A percentile compares a stretch with the other conserved stretches of the same genome.
These are phyloP conservation scores for Mortierella polycephala DNA, from an alignment of 371 early-diverging fungal genomes.

Conservation along the genomic window DNA sequence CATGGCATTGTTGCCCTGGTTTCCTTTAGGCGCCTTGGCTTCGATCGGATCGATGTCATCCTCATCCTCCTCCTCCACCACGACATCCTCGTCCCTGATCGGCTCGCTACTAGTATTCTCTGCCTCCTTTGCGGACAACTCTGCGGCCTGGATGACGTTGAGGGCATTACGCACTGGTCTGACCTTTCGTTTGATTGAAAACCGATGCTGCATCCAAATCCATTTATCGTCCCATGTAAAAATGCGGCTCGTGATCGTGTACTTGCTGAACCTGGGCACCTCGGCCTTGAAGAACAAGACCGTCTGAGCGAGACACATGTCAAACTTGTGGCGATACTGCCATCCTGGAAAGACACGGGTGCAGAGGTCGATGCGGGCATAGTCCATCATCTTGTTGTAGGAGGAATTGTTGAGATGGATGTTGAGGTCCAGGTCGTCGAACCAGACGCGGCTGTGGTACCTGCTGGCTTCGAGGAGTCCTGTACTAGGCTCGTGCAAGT, in stretches of 20 bases:
- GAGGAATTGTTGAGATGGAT: conserved; percentile 58
- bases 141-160: conserved; percentile 10
- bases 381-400: conserved; percentile 69
- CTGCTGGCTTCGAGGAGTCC: conserved; percentile 41
- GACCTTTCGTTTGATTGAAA: conserved; percentile 46
- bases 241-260: conserved; percentile 63
- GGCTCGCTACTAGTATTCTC: neutral
- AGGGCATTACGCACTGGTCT: conserved; percentile 23
- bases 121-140: conserved; percentile 1
- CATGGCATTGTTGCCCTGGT: neutral
- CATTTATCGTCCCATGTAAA: conserved; percentile 72
- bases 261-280: conserved; percentile 62
- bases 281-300: conserved; percentile 63
- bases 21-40: conserved; percentile 17
- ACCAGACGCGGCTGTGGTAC: conserved; percentile 53
- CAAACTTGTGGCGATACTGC: conserved; percentile 34
- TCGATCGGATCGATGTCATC: conserved; percentile 55
- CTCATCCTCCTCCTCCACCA: conserved; percentile 48
- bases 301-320: conserved; percentile 46
- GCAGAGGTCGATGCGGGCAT: conserved; percentile 60
- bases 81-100: conserved; percentile 34
- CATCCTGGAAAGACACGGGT: conserved; percentile 57
- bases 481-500: conserved; percentile 18
- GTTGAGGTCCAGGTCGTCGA: conserved; percentile 51
- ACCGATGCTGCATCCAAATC: conserved; percentile 55